Percentiles rank a stretch among this genome's conserved stretches.
Evolutionary conservation across 2,329 filamentous ascomycete genomes (phyloP).

Genomic region (Aspergillus melleus): DNA sequence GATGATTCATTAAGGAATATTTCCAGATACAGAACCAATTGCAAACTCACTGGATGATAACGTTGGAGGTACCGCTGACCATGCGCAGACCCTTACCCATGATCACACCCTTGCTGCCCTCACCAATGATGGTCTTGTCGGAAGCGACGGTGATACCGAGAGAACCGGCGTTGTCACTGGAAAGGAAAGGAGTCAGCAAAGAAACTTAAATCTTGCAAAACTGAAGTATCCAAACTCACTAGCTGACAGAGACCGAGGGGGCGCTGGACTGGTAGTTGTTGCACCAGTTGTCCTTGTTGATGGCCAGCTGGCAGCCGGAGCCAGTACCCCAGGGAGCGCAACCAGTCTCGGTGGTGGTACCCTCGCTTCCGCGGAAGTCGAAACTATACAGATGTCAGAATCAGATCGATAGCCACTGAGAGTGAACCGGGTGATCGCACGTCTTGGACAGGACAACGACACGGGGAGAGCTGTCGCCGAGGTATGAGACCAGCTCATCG

Average conservation of each 20-base stretch:
- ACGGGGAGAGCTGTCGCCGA: constrained; percentile 54
- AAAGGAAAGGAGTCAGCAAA: background rate
- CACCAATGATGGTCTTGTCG: constrained; percentile 60
- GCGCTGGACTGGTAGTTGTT: constrained; percentile 58
- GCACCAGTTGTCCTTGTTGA: constrained; percentile 62
- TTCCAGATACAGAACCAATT: too few relatives aligned
- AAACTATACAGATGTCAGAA: constrained; percentile 13
- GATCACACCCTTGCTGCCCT: constrained; percentile 55
- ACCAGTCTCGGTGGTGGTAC: constrained; percentile 52
- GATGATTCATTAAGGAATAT: background rate
- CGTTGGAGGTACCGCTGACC: constrained; percentile 49
- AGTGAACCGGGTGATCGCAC: background rate
- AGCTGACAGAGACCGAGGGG: constrained; percentile 44
- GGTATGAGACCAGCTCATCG: constrained; percentile 59
- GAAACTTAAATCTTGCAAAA: too few relatives aligned
- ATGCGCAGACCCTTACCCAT: constrained; percentile 59
- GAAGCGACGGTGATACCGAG: constrained; percentile 54
- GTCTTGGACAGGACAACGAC: constrained; percentile 52
- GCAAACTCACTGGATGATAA: constrained; percentile 54
- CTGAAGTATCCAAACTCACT: constrained; percentile 17
- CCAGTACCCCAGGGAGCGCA: constrained; percentile 61
- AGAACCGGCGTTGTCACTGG: constrained; percentile 53
- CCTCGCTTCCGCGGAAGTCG: constrained; percentile 20
- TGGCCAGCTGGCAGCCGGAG: constrained; percentile 57
- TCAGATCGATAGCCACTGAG: too few relatives aligned